Evolutionary conservation across 768 basidiomycete genomes (phyloP).

Genomic region (Amanita phalloides): DNA sequence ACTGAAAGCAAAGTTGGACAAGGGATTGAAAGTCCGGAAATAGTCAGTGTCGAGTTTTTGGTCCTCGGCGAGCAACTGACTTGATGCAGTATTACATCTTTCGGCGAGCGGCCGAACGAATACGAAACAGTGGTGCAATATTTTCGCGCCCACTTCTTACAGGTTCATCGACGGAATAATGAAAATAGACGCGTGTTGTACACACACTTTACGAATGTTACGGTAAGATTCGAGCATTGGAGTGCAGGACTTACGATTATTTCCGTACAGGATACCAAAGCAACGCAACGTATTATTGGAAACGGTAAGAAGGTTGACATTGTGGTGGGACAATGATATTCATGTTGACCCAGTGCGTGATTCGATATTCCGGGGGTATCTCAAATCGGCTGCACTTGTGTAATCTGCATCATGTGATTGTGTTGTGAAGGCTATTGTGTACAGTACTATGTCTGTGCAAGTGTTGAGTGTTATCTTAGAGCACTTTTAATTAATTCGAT

Average conservation of each 20-base stretch:
- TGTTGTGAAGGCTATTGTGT: neutral
- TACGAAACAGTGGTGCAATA: constrained; percentile 77
- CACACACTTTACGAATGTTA: constrained; percentile 73
- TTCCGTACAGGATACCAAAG: constrained; percentile 56
- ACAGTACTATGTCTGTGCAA: neutral
- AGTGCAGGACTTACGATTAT: neutral
- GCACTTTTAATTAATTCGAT: no score
- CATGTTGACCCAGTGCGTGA: constrained; percentile 41
- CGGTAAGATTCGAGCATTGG: constrained; percentile 30
- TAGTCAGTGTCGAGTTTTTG: constrained; percentile 41
- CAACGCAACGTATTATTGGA: constrained; percentile 75
- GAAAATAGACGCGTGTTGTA: constrained; percentile 74
- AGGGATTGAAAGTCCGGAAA: constrained; percentile 62
- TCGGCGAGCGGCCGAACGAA: constrained; percentile 70
- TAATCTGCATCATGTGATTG: constrained; percentile 13
- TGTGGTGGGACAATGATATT: neutral
- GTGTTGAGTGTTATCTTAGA: neutral
- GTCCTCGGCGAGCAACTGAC: constrained; percentile 2
- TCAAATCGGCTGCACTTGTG: constrained; percentile 62
- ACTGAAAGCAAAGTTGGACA: constrained; percentile 58
- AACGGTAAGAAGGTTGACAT: constrained; percentile 37
- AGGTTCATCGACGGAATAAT: constrained; percentile 72
- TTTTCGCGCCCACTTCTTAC: constrained; percentile 81
- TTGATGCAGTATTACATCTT: constrained; percentile 60
- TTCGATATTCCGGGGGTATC: constrained; percentile 66